Evolutionary conservation across 2,329 filamentous ascomycete species (phyloP).

Genomic region (Helotiales sp.): DNA sequence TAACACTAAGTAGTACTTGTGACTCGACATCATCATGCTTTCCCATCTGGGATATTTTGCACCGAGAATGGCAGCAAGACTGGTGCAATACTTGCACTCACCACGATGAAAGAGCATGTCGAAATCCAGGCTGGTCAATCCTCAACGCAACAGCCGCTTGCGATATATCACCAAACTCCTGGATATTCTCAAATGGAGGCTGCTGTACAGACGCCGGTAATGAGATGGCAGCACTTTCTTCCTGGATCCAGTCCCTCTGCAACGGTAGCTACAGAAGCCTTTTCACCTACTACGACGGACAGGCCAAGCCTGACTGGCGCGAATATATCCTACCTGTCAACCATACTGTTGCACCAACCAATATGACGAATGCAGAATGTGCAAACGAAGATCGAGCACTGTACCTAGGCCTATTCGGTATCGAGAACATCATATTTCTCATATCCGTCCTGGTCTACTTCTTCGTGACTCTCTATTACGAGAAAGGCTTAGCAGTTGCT

Average conservation of each 20-base stretch:
- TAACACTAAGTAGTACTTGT: neutral
- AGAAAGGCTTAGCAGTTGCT: neutral
- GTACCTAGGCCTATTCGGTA: neutral
- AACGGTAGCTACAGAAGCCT: neutral
- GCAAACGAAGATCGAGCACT: neutral
- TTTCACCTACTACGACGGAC: slow-evolving; percentile 1
- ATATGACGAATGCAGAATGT: neutral
- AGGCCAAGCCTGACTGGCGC: neutral
- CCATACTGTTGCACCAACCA: neutral
- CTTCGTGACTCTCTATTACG: neutral
- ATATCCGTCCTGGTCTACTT: neutral
- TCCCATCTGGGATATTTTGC: neutral
- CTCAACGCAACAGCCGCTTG: slow-evolving; percentile 1
- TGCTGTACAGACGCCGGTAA: neutral
- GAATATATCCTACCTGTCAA: slow-evolving; percentile 3
- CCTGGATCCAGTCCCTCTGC: slow-evolving; percentile 1
- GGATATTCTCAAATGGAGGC: neutral
- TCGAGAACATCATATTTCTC: neutral
- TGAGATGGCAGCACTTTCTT: neutral
- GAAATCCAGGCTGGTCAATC: slow-evolving; percentile 6
- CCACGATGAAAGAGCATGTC: neutral
- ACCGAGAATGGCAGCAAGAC: neutral
- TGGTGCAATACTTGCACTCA: slow-evolving; percentile 2
- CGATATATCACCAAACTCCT: neutral
- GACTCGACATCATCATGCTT: neutral